Percentiles rank a stretch among this genome's conserved stretches.
phyloP scores from a whole-genome alignment of 2,329 filamentous ascomycete genomes.

The Trichoderma sp. region DNA sequence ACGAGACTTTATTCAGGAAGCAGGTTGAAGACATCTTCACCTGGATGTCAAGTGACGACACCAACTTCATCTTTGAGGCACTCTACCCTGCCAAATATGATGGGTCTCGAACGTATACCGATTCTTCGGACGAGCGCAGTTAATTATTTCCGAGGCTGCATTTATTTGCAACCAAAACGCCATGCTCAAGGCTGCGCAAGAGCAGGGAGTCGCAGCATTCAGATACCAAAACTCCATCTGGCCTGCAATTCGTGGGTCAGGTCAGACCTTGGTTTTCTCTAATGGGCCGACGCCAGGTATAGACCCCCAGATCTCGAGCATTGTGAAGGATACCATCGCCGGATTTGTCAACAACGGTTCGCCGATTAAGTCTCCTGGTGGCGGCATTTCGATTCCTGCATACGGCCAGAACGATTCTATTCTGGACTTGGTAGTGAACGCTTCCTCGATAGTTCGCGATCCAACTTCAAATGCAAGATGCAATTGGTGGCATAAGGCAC shows the following conservation, averaged over 20 bases:
- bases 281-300: background rate
- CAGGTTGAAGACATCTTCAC: background rate
- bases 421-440: background rate
- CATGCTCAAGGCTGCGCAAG: background rate
- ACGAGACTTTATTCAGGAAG: background rate
- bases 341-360: conserved; percentile 13
- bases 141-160: conserved; percentile 5
- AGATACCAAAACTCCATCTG: conserved; percentile 5
- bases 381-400: background rate
- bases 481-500: conserved; percentile 17
- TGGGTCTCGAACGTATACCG: conserved; percentile 8
- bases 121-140: conserved; percentile 2
- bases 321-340: background rate
- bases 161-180: conserved; percentile 11
- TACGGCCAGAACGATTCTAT: background rate
- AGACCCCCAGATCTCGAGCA: background rate
- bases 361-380: background rate
- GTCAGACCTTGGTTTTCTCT: conserved; percentile 3
- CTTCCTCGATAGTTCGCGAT: background rate
- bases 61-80: background rate
- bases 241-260: conserved; percentile 4
- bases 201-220: conserved; percentile 4
- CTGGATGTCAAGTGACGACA: background rate
- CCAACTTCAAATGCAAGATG: conserved; percentile 12
- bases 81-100: conserved; percentile 11